Percentiles rank a stretch among this genome's conserved stretches.
These are phyloP conservation scores for Plenodomus biglobosus DNA, from an alignment of 2,329 filamentous ascomycete species.

Conservation along the genomic window DNA sequence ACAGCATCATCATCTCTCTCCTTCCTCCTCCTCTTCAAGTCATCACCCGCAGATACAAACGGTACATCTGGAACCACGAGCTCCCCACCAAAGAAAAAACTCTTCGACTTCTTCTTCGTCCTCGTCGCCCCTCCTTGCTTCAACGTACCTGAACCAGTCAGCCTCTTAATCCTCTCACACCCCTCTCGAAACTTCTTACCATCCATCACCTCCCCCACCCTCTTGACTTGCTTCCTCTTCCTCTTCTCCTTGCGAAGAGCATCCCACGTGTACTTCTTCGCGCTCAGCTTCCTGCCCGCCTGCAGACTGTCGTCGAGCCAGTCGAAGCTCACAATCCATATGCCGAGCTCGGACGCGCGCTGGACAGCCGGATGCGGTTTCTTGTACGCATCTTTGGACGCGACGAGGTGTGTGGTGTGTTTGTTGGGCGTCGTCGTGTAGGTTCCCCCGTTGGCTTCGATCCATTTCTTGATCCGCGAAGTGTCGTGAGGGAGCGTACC, in stretches of 20 bases:
- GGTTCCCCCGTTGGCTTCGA: constrained; percentile 61
- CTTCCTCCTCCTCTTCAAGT: constrained; percentile 24
- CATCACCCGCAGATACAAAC: constrained; percentile 23
- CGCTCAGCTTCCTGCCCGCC: constrained; percentile 30
- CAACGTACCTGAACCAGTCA: constrained; percentile 44
- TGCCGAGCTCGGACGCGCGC: constrained; percentile 18
- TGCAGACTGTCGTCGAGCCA: constrained; percentile 55
- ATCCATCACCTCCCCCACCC: constrained; percentile 27
- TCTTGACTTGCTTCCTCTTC: constrained; percentile 34
- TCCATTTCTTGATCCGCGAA: constrained; percentile 66
- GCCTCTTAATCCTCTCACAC: constrained; percentile 31
- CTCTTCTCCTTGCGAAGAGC: constrained; percentile 32
- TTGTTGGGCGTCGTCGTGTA: constrained; percentile 57
- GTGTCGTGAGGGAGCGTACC: constrained; percentile 56
- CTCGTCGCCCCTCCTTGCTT: constrained; percentile 9
- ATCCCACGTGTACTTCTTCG: constrained; percentile 42
- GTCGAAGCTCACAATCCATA: constrained; percentile 45
- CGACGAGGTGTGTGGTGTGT: constrained; percentile 72
- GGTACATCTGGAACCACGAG: not conserved
- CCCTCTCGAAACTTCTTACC: constrained; percentile 38
- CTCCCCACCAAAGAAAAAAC: constrained; percentile 26
- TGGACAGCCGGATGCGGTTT: constrained; percentile 43
- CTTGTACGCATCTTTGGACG: constrained; percentile 63
- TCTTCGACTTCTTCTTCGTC: constrained; percentile 17
- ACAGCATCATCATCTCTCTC: constrained; percentile 16